A percentile compares a stretch with the other conserved stretches of the same genome.
Evolutionary conservation across 192 early-diverging fungal genomes (phyloP).

Genomic region (Backusella macrospora): DNA sequence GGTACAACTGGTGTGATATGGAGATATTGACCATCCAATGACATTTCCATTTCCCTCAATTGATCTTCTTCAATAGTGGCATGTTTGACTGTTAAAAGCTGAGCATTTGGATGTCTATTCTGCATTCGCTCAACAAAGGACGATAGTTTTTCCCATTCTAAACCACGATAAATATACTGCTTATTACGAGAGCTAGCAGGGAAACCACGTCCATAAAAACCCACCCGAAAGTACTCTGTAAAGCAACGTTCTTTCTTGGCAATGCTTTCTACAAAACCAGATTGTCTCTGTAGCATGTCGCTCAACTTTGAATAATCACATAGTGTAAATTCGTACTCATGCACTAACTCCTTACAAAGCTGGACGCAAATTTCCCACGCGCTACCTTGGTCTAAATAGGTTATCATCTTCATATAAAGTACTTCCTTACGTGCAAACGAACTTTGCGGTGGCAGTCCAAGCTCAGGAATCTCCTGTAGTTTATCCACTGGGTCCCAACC

Average conservation of each 20-base stretch:
- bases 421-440: conserved; percentile 67
- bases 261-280: conserved; percentile 53
- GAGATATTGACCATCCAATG: conserved; percentile 55
- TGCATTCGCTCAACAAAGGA: conserved; percentile 72
- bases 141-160: conserved; percentile 75
- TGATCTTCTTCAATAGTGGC: conserved; percentile 48
- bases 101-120: conserved; percentile 64
- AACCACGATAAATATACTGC: conserved; percentile 71
- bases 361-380: conserved; percentile 77
- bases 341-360: conserved; percentile 62
- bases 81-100: conserved; percentile 49
- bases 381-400: conserved; percentile 61
- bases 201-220: conserved; percentile 69
- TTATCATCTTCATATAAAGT: conserved; percentile 60
- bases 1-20: conserved; percentile 69
- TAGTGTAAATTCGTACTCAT: conserved; percentile 57
- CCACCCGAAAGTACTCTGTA: conserved; percentile 72
- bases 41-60: conserved; percentile 39
- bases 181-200: conserved; percentile 54
- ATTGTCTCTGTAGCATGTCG: conserved; percentile 58
- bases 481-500: conserved; percentile 59
- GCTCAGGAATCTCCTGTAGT: conserved; percentile 52
- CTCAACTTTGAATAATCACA: conserved; percentile 59
- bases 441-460: conserved; percentile 53
- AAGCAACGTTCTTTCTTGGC: conserved; percentile 55